Percentiles rank a stretch among this genome's conserved stretches.
Conservation (phyloP, 2,329 filamentous ascomycete species). For the Colletotrichum sp. region DNA sequence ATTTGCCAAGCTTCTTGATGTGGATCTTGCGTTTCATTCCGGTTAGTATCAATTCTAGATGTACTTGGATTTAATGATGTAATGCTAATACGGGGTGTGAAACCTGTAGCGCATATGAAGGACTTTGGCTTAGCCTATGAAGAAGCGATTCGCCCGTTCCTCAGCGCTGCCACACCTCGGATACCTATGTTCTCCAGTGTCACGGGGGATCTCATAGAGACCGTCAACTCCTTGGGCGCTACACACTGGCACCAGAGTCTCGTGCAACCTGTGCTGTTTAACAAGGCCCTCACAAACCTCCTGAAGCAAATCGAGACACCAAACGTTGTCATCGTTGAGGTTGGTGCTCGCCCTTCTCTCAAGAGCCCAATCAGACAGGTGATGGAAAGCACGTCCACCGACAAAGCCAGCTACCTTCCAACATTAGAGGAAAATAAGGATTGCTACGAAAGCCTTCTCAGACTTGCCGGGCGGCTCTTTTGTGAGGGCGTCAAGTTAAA, state of each 20-base stretch:
- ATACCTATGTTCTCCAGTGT: conserved; percentile 29
- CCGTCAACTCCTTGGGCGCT: background rate
- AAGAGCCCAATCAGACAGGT: conserved; percentile 22
- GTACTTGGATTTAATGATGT: background rate
- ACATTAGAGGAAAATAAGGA: background rate
- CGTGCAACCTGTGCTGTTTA: conserved; percentile 45
- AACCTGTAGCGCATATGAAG: conserved; percentile 20
- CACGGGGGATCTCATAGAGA: background rate
- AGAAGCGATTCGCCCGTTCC: background rate
- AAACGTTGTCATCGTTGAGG: conserved; percentile 19
- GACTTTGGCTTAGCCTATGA: background rate
- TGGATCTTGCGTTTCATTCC: conserved; percentile 48
- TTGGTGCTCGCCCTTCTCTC: conserved; percentile 25
- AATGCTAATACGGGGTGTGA: conserved; percentile 34
- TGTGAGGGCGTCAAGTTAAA: background rate
- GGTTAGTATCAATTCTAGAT: background rate
- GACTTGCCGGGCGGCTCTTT: background rate
- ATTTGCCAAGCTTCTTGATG: conserved; percentile 35
- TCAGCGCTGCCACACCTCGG: background rate
- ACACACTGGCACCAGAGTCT: conserved; percentile 51
- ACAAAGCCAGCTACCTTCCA: background rate
- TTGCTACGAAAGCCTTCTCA: background rate
- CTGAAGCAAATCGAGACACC: background rate
- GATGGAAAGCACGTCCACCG: background rate
- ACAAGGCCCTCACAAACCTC: conserved; percentile 26